A percentile compares a stretch with the other conserved stretches of the same genome.
These are phyloP conservation scores for Farysia itapuensis DNA, from an alignment of 1,284 basidiomycete species.

Conservation along the genomic window DNA sequence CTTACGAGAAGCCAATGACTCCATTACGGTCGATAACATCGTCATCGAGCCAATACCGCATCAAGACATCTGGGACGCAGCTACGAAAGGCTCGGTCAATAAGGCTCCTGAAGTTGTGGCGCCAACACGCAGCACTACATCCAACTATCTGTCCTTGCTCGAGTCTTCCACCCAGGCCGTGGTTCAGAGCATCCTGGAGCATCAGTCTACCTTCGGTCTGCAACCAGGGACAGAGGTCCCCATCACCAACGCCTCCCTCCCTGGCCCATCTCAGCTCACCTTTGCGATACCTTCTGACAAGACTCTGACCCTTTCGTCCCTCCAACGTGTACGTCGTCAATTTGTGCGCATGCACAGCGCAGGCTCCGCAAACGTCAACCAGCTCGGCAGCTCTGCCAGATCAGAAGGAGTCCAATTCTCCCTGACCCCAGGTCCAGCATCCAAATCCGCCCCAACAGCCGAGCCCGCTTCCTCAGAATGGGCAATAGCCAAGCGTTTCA, in stretches of 20 bases:
- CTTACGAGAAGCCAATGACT: background rate
- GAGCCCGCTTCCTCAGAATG: conserved; percentile 19
- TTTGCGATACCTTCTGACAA: conserved; percentile 34
- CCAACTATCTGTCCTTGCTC: conserved; percentile 60
- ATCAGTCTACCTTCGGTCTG: conserved; percentile 15
- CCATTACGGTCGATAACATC: background rate
- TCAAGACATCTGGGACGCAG: conserved; percentile 76
- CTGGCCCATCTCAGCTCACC: conserved; percentile 7
- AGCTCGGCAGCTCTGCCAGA: conserved; percentile 28
- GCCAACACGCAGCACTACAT: conserved; percentile 60
- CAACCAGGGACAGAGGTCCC: conserved; percentile 21
- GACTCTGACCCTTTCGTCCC: conserved; percentile 17
- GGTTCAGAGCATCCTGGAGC: conserved; percentile 41
- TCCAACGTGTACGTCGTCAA: conserved; percentile 49
- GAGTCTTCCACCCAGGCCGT: conserved; percentile 52
- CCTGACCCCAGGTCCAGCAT: conserved; percentile 5
- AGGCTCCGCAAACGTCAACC: conserved; percentile 37
- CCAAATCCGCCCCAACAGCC: background rate
- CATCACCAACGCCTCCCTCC: conserved; percentile 9
- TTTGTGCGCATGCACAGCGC: conserved; percentile 56
- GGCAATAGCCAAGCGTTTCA: conserved; percentile 41
- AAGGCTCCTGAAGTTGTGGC: conserved; percentile 82
- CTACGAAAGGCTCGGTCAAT: conserved; percentile 77
- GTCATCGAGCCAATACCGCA: conserved; percentile 66
- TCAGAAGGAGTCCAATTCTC: conserved; percentile 36